phyloP scores from a whole-genome alignment of 176 grass and related monocot genomes.

The Pharus latifolius region DNA sequence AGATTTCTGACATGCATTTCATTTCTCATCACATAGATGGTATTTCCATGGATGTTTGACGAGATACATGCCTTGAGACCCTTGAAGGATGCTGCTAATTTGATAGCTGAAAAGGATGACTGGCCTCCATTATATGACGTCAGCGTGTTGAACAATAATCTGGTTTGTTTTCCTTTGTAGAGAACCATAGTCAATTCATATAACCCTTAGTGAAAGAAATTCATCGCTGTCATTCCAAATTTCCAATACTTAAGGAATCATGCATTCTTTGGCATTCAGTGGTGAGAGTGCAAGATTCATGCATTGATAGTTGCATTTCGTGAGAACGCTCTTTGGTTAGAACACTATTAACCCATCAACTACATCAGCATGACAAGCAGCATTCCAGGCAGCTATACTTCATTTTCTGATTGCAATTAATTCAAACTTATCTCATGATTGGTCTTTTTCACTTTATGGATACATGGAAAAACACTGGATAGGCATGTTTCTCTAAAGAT shows the following conservation, averaged over 20 bases:
- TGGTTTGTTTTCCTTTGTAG: slow-evolving; percentile 33
- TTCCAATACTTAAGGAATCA: neutral
- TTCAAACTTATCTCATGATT: too few species aligned
- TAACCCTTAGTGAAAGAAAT: too few species aligned
- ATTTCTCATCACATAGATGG: slow-evolving; percentile 34
- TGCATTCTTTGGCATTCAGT: neutral
- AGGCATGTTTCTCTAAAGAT: too few species aligned
- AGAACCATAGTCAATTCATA: neutral
- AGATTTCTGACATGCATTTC: neutral
- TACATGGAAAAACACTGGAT: too few species aligned
- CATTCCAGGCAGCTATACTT: too few species aligned
- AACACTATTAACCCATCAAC: too few species aligned
- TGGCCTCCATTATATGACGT: slow-evolving; percentile 76
- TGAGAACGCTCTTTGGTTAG: too few species aligned
- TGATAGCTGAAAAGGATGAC: slow-evolving; percentile 62
- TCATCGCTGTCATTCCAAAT: too few species aligned
- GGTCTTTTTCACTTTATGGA: too few species aligned
- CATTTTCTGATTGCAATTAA: too few species aligned
- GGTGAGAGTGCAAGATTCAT: neutral
- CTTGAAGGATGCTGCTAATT: slow-evolving; percentile 71
- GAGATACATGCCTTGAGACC: slow-evolving; percentile 54
- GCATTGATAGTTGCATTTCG: too few species aligned
- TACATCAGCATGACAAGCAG: too few species aligned
- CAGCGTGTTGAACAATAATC: slow-evolving; percentile 57
- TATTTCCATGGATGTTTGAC: slow-evolving; percentile 86